Conservation (phyloP, 805 yeast species). For the Saturnispora gosingensis region DNA sequence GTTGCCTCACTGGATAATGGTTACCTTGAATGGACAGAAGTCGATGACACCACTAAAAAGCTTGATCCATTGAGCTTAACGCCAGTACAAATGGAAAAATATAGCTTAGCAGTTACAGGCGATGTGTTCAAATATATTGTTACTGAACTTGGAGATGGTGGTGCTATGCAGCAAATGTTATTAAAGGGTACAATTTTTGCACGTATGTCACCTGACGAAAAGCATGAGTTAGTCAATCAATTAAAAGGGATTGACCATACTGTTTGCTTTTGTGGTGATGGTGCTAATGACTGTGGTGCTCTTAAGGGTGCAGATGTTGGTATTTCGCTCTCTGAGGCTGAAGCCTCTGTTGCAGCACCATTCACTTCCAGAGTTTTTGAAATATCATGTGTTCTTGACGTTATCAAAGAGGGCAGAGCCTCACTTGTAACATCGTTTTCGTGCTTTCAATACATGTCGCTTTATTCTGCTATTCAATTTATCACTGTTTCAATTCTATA, state of each 20-base stretch:
- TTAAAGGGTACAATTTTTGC: slow-evolving; percentile 77
- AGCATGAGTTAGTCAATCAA: slow-evolving; percentile 88
- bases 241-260: slow-evolving; percentile 80
- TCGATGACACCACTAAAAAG: slow-evolving; percentile 43
- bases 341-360: slow-evolving; percentile 98
- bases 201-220: slow-evolving; percentile 98
- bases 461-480: slow-evolving; percentile 95
- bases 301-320: slow-evolving; percentile 97
- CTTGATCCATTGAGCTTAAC: slow-evolving; percentile 59
- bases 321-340: slow-evolving; percentile 91
- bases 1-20: slow-evolving; percentile 50
- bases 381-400: slow-evolving; percentile 85
- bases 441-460: slow-evolving; percentile 95
- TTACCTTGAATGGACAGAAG: slow-evolving; percentile 49
- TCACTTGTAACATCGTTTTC: slow-evolving; percentile 91
- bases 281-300: slow-evolving; percentile 99
- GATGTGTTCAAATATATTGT: slow-evolving; percentile 77
- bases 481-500: slow-evolving; percentile 78
- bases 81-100: slow-evolving; percentile 37
- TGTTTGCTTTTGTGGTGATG: slow-evolving; percentile 97
- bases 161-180: slow-evolving; percentile 45
- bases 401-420: slow-evolving; percentile 90
- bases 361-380: slow-evolving; percentile 87
- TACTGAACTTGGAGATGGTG: slow-evolving; percentile 38
- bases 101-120: slow-evolving; percentile 82